Evolutionary conservation across 1,139 yeast species (phyloP).

Genomic region (Geotrichum histeridarum): DNA sequence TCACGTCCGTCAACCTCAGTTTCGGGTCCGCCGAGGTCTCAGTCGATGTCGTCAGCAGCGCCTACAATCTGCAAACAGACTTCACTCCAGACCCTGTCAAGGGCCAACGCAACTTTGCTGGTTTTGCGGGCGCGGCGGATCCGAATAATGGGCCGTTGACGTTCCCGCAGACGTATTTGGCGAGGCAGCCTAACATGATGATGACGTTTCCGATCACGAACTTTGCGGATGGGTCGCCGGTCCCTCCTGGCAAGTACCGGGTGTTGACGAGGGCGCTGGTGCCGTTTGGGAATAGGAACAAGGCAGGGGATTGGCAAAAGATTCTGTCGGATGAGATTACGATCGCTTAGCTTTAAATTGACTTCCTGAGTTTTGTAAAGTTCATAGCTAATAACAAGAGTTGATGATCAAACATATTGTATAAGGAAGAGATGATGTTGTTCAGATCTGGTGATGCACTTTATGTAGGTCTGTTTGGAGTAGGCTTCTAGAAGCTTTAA

Average conservation of each 20-base stretch:
- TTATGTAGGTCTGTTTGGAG: no score
- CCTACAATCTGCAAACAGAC: not conserved
- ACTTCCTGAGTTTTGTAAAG: not conserved
- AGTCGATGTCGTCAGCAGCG: constrained; percentile 10
- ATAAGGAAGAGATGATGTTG: constrained; percentile 24
- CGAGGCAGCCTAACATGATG: not conserved
- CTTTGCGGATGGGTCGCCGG: constrained; percentile 4
- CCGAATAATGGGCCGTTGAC: not conserved
- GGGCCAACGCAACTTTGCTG: constrained; percentile 3
- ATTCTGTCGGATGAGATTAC: constrained; percentile 9
- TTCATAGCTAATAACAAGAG: not conserved
- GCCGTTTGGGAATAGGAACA: constrained; percentile 11
- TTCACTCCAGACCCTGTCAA: not conserved
- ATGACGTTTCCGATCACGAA: constrained; percentile 2
- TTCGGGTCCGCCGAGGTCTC: constrained; percentile 13
- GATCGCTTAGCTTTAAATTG: not conserved
- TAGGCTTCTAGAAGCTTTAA: no score
- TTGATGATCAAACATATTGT: constrained; percentile 5
- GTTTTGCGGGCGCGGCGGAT: constrained; percentile 6
- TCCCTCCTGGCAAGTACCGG: constrained; percentile 14
- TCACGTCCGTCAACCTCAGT: not conserved
- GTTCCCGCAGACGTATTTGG: constrained; percentile 2
- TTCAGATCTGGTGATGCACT: not conserved
- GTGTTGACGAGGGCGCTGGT: constrained; percentile 15
- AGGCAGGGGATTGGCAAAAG: constrained; percentile 10